A percentile compares a stretch with the other conserved stretches of the same genome.
Evolutionary conservation across 345 rosid genomes (phyloP).

Genomic region (Psidium guajava): DNA sequence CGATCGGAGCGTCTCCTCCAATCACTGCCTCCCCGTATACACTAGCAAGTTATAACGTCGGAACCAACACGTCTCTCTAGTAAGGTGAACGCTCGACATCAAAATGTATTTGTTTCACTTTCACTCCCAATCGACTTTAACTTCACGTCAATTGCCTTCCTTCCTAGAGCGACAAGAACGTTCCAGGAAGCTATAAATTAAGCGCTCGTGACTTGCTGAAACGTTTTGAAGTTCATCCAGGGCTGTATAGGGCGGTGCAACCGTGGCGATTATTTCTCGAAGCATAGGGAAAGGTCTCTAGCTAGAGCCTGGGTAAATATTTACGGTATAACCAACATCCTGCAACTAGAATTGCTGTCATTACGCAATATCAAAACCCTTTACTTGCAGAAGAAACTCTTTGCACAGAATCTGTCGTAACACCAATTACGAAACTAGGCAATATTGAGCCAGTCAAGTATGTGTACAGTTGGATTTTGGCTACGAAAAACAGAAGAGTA

Average conservation of each 20-base stretch:
- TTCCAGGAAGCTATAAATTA: neutral
- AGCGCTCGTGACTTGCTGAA: neutral
- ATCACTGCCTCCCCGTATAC: constrained; percentile 69
- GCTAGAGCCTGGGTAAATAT: neutral
- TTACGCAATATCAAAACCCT: neutral
- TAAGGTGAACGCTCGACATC: constrained; percentile 19
- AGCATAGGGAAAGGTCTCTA: neutral
- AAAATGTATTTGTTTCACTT: neutral
- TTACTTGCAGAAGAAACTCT: neutral
- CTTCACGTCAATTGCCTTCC: neutral
- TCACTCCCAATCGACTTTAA: neutral
- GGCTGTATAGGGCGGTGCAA: too few relatives aligned
- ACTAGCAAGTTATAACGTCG: constrained; percentile 70
- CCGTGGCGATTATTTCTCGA: neutral
- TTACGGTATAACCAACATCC: neutral
- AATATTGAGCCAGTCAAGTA: neutral
- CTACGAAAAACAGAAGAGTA: neutral
- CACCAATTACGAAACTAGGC: neutral
- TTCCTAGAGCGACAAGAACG: neutral
- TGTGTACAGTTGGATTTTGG: neutral
- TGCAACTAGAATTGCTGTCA: neutral
- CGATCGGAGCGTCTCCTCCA: constrained; percentile 70
- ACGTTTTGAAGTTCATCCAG: neutral
- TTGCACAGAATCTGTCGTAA: neutral
- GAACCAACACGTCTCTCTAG: constrained; percentile 64